phyloP scores from a whole-genome alignment of 2,329 filamentous ascomycete species.

The Pseudomassariella vexata region DNA sequence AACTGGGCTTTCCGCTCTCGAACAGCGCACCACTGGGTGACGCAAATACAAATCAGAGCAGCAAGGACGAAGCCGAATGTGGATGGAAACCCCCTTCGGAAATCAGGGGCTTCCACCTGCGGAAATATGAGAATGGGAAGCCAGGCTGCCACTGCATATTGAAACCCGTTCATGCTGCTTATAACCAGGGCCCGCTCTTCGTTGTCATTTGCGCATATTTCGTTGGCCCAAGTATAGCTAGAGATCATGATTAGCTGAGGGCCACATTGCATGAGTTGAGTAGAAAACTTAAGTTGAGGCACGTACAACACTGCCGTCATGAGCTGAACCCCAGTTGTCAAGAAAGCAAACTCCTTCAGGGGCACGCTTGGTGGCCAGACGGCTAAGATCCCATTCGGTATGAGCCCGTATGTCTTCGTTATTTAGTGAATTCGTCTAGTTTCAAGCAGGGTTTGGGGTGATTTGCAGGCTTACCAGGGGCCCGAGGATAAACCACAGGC shows the following conservation, averaged over 20 bases:
- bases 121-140: constrained; percentile 6
- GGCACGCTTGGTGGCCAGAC: constrained; percentile 4
- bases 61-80: constrained; percentile 6
- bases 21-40: too few relatives aligned
- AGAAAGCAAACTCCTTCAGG: constrained; percentile 2
- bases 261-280: neutral
- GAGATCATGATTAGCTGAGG: neutral
- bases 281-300: too few relatives aligned
- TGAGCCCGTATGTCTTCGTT: too few relatives aligned
- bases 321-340: constrained; percentile 1
- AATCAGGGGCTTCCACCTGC: constrained; percentile 2
- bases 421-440: too few relatives aligned
- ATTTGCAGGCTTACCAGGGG: constrained; percentile 2
- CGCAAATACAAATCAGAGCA: constrained; percentile 1
- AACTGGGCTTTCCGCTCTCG: too few relatives aligned
- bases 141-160: constrained; percentile 6
- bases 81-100: constrained; percentile 2
- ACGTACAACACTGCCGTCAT: constrained; percentile 7
- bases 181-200: constrained; percentile 4
- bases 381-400: constrained; percentile 2
- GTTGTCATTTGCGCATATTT: constrained; percentile 7
- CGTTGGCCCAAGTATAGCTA: constrained; percentile 7
- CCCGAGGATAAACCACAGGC: constrained; percentile 2
- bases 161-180: constrained; percentile 5
- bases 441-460: too few relatives aligned